A percentile compares a stretch with the other conserved stretches of the same genome.
These are phyloP conservation scores for Grosmannia clavigera DNA, from an alignment of 2,329 filamentous ascomycete genomes.

Conservation along the genomic window DNA sequence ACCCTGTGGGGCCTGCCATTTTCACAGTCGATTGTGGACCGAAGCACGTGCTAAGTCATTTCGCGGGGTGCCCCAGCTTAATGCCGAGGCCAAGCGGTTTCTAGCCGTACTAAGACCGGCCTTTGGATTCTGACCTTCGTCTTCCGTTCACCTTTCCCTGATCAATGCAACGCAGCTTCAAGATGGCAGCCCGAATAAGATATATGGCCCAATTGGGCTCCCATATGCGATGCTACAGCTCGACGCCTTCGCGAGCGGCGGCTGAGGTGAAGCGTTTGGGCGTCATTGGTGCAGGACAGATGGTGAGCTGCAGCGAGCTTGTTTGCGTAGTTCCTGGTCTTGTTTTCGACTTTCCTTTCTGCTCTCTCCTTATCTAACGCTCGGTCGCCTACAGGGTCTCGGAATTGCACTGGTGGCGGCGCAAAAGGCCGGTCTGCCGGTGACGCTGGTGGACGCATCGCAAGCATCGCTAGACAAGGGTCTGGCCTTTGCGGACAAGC, in stretches of 20 bases:
- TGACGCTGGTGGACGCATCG: slow-evolving; percentile 74
- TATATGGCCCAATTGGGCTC: slow-evolving; percentile 20
- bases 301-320: slow-evolving; percentile 47
- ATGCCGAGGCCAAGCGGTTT: slow-evolving; percentile 1
- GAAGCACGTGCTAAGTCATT: background rate
- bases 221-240: slow-evolving; percentile 54
- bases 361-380: background rate
- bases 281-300: slow-evolving; percentile 89
- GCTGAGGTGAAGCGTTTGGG: slow-evolving; percentile 77
- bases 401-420: slow-evolving; percentile 94
- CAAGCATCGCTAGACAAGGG: slow-evolving; percentile 81
- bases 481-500: slow-evolving; percentile 83
- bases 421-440: slow-evolving; percentile 68
- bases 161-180: slow-evolving; percentile 2
- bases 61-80: background rate
- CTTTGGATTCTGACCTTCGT: background rate
- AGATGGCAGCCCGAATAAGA: background rate
- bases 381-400: slow-evolving; percentile 53
- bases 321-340: slow-evolving; percentile 9
- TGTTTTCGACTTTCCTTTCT: background rate
- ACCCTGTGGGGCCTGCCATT: background rate
- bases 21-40: background rate
- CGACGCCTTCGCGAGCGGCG: slow-evolving; percentile 38
- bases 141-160: background rate
- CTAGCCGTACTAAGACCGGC: background rate